A percentile compares a stretch with the other conserved stretches of the same genome.
These are phyloP conservation scores for Fremontodendron californicum DNA, from an alignment of 345 rosid genomes.

Conservation along the genomic window DNA sequence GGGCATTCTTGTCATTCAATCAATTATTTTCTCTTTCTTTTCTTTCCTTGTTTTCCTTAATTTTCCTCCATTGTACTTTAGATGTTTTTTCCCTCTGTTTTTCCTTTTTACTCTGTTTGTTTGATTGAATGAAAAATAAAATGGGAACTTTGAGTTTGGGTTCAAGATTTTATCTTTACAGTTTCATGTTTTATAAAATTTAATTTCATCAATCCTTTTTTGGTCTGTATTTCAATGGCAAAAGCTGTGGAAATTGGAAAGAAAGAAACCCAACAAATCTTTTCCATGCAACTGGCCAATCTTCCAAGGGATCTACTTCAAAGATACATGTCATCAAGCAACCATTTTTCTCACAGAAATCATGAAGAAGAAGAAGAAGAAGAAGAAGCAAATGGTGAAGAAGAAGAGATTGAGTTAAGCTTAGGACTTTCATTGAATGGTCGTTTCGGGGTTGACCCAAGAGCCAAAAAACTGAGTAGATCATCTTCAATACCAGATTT, in stretches of 20 bases:
- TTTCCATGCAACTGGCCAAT: slow-evolving; percentile 18
- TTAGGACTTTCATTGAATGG: slow-evolving; percentile 79
- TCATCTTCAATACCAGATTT: slow-evolving; percentile 64
- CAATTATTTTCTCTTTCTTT: background rate
- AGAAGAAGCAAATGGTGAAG: slow-evolving; percentile 30
- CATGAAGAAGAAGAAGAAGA: slow-evolving; percentile 14
- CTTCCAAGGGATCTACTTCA: slow-evolving; percentile 38
- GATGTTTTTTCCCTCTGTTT: no score
- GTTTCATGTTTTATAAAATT: background rate
- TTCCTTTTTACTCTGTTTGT: background rate
- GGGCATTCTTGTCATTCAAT: slow-evolving; percentile 7
- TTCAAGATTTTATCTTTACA: background rate
- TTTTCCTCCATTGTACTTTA: background rate
- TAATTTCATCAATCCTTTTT: background rate
- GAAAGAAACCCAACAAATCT: slow-evolving; percentile 25
- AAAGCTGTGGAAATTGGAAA: slow-evolving; percentile 28
- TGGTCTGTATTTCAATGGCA: slow-evolving; percentile 26
- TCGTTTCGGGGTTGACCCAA: slow-evolving; percentile 75
- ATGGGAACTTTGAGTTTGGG: slow-evolving; percentile 18
- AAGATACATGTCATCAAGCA: slow-evolving; percentile 32
- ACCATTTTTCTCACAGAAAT: slow-evolving; percentile 18
- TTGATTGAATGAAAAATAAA: background rate
- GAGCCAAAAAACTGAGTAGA: slow-evolving; percentile 40
- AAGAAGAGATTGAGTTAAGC: slow-evolving; percentile 63
- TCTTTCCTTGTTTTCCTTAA: background rate